Evolutionary conservation across 192 early-diverging fungal species (phyloP).

Genomic region (Coemansia sp.): DNA sequence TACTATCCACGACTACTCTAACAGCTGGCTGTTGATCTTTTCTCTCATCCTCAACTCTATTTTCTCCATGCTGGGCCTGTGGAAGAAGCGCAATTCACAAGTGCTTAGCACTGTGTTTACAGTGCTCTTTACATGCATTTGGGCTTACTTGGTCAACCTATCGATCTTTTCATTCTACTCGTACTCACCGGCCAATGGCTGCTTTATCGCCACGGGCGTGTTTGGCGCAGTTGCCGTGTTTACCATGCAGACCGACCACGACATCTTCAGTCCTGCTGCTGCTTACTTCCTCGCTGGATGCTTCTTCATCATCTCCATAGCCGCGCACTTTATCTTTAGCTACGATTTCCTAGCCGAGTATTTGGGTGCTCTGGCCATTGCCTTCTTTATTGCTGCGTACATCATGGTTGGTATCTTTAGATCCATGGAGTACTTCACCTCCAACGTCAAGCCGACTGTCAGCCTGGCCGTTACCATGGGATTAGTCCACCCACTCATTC

Average conservation of each 20-base stretch:
- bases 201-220: conserved; percentile 1
- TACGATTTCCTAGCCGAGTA: not conserved
- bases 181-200: conserved; percentile 4
- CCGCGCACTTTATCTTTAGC: not conserved
- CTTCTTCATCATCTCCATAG: not conserved
- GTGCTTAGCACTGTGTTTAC: not conserved
- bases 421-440: not conserved
- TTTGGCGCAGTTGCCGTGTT: conserved; percentile 1
- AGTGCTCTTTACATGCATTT: conserved; percentile 2
- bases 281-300: not conserved
- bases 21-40: conserved; percentile 6
- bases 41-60: conserved; percentile 3
- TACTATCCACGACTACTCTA: conserved; percentile 5
- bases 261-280: not conserved
- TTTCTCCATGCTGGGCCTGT: not conserved
- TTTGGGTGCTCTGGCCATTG: conserved; percentile 6
- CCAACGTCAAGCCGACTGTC: conserved; percentile 4
- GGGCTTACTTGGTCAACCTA: conserved; percentile 1
- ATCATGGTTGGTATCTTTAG: conserved; percentile 6
- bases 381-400: not conserved
- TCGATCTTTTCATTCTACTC: conserved; percentile 4
- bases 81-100: conserved; percentile 2
- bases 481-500: not conserved
- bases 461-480: conserved; percentile 5
- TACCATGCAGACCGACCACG: conserved; percentile 3